A percentile compares a stretch with the other conserved stretches of the same genome.
Evolutionary conservation across 2,329 filamentous ascomycete genomes (phyloP).

Genomic region (Lecanicillium sp.): DNA sequence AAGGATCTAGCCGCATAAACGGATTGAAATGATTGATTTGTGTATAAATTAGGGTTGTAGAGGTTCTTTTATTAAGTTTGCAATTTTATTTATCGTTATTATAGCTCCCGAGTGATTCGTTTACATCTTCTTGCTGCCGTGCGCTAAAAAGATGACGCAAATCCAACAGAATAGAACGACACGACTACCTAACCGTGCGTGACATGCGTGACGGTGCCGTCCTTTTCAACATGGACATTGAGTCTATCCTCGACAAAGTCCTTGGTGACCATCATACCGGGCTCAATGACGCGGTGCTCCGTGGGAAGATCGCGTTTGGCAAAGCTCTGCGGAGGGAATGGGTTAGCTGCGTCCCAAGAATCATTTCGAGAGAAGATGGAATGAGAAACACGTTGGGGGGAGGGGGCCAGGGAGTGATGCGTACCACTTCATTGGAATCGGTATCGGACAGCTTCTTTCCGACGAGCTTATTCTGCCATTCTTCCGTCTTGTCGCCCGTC

Average conservation of each 20-base stretch:
- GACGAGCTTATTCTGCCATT: constrained; percentile 54
- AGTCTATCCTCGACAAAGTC: constrained; percentile 46
- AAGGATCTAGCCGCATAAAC: not conserved
- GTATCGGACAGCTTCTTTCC: constrained; percentile 53
- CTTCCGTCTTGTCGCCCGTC: constrained; percentile 37
- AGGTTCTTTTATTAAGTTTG: not conserved
- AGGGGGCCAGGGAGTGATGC: constrained; percentile 11
- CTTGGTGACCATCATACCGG: constrained; percentile 48
- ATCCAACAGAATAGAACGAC: not conserved
- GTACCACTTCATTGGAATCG: constrained; percentile 43
- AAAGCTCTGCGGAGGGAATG: constrained; percentile 37
- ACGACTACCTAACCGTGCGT: constrained; percentile 35
- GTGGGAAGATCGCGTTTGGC: constrained; percentile 52
- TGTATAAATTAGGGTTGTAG: not conserved
- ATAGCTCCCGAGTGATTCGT: not conserved
- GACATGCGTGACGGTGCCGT: constrained; percentile 53
- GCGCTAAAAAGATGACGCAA: not conserved
- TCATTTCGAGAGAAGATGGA: not conserved
- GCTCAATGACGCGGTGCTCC: constrained; percentile 46
- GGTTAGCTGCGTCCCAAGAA: constrained; percentile 1
- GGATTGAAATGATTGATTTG: too few relatives aligned
- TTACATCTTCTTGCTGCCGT: not conserved
- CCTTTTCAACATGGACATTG: constrained; percentile 51
- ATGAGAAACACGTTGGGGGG: not conserved
- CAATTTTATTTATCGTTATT: not conserved